These are phyloP conservation scores for Saturnispora hagleri DNA, from an alignment of 805 yeast species.

Conservation along the genomic window DNA sequence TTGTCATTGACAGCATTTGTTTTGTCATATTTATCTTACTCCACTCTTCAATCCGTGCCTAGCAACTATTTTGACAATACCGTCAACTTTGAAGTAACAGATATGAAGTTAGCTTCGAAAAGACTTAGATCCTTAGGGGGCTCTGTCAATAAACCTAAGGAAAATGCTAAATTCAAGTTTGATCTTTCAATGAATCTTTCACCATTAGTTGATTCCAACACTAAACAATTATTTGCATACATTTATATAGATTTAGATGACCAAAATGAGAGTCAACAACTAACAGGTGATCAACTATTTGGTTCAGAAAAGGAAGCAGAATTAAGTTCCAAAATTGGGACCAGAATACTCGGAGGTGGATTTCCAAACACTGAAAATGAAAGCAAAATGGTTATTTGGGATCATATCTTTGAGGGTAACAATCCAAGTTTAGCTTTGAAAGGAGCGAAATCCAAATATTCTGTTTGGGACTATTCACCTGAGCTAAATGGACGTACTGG, in stretches of 20 bases:
- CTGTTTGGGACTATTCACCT: conserved; percentile 77
- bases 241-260: conserved; percentile 62
- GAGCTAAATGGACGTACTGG: conserved; percentile 57
- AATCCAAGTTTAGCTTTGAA: conserved; percentile 46
- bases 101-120: conserved; percentile 8
- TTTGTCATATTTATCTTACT: conserved; percentile 7
- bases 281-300: neutral
- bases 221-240: conserved; percentile 91
- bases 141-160: conserved; percentile 55
- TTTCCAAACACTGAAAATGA: conserved; percentile 10
- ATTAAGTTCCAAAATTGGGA: neutral
- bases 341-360: conserved; percentile 4
- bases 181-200: conserved; percentile 69
- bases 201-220: conserved; percentile 89
- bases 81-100: conserved; percentile 4
- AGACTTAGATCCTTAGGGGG: conserved; percentile 44
- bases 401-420: conserved; percentile 55
- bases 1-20: neutral
- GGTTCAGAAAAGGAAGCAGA: neutral
- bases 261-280: neutral
- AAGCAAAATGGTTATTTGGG: conserved; percentile 79
- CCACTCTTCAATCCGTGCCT: conserved; percentile 1
- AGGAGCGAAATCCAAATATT: conserved; percentile 60
- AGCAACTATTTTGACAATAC: conserved; percentile 3
- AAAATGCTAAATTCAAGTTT: conserved; percentile 61